phyloP scores from a whole-genome alignment of 1,284 basidiomycete genomes.

The Pisolithus thermaeus region DNA sequence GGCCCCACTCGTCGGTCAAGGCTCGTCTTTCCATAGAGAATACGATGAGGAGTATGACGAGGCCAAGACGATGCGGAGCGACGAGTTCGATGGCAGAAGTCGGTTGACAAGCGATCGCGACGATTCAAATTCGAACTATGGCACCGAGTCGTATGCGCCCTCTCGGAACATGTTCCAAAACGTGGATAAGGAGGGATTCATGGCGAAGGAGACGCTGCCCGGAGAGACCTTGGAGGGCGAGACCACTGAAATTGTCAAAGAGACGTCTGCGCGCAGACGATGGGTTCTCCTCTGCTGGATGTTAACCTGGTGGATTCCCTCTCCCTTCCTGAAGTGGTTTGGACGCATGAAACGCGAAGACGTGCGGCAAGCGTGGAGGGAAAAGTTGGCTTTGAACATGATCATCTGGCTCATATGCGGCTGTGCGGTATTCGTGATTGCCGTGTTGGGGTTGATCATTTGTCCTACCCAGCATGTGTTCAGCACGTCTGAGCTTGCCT shows the following conservation, averaged over 20 bases:
- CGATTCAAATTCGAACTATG: conserved; percentile 74
- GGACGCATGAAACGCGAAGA: conserved; percentile 94
- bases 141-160: conserved; percentile 88
- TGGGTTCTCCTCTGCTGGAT: conserved; percentile 90
- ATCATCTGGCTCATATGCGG: conserved; percentile 94
- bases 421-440: conserved; percentile 90
- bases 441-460: conserved; percentile 82
- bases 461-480: conserved; percentile 95
- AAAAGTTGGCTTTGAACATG: conserved; percentile 94
- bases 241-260: conserved; percentile 82
- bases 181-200: conserved; percentile 64
- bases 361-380: conserved; percentile 93
- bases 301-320: conserved; percentile 91
- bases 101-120: conserved; percentile 70
- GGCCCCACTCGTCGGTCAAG: conserved; percentile 72
- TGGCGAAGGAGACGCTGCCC: conserved; percentile 76
- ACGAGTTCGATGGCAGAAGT: conserved; percentile 72
- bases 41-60: conserved; percentile 82
- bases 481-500: conserved; percentile 68
- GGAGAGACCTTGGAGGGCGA: conserved; percentile 81
- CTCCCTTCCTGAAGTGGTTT: conserved; percentile 60
- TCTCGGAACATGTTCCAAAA: conserved; percentile 93
- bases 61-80: conserved; percentile 65
- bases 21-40: conserved; percentile 69
- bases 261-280: conserved; percentile 70